Percentiles rank a stretch among this genome's conserved stretches.
These are phyloP conservation scores for Blastobotrys mokoenaii DNA, from an alignment of 805 yeast genomes.

Conservation along the genomic window DNA sequence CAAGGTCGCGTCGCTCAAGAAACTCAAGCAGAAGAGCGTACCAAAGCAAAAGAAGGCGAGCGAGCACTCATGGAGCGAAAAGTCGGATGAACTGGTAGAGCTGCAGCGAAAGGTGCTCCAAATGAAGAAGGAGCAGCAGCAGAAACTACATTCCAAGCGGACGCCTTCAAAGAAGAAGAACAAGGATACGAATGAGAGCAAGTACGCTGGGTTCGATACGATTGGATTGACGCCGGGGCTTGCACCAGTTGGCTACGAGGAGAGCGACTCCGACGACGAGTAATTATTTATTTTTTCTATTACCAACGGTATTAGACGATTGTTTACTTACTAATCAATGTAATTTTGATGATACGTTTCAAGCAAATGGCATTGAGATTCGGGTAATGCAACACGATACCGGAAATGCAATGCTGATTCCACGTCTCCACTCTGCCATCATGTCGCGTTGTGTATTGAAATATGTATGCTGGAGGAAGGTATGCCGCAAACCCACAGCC, in stretches of 20 bases:
- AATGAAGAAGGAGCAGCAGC: conserved; percentile 3
- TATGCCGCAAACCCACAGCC: too few relatives aligned
- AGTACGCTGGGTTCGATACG: conserved; percentile 3
- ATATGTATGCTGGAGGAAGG: too few relatives aligned
- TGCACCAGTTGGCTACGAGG: conserved; percentile 23
- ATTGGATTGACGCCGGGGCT: conserved; percentile 23
- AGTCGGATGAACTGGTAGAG: conserved; percentile 9
- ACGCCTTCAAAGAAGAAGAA: background rate
- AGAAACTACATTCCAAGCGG: background rate
- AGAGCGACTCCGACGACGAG: conserved; percentile 14
- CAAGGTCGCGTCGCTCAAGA: conserved; percentile 1
- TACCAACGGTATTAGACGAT: background rate
- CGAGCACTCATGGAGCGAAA: conserved; percentile 4
- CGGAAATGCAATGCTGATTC: too few relatives aligned
- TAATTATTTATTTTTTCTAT: background rate
- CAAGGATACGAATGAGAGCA: background rate
- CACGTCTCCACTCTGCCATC: too few relatives aligned
- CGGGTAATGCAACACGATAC: too few relatives aligned
- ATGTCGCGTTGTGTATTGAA: too few relatives aligned
- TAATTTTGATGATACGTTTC: too few relatives aligned
- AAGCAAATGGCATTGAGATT: too few relatives aligned
- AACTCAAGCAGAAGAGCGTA: background rate
- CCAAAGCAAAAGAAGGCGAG: background rate
- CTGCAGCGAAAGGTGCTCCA: conserved; percentile 8
- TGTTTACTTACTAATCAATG: background rate